Evolutionary conservation across 2,329 filamentous ascomycete genomes (phyloP).

Genomic region (Triangularia setosa): DNA sequence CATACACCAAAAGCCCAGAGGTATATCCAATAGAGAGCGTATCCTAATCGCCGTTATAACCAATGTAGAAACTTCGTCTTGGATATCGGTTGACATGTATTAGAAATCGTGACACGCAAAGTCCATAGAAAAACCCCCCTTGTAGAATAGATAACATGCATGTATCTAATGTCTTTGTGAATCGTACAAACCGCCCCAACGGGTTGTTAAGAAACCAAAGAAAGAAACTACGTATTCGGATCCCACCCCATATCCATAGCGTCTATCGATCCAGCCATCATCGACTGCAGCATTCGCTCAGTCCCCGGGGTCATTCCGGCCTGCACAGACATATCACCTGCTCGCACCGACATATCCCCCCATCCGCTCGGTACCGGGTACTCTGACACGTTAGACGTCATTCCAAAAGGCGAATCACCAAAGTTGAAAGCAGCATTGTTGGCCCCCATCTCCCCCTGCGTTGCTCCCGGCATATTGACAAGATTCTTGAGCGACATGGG

Average conservation of each 20-base stretch:
- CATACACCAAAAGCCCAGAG: background rate
- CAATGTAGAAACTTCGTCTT: background rate
- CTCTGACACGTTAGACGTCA: constrained; percentile 27
- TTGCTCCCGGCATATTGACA: constrained; percentile 28
- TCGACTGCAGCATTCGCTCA: constrained; percentile 53
- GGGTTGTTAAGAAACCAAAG: background rate
- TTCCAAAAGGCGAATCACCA: constrained; percentile 35
- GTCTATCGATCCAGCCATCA: constrained; percentile 56
- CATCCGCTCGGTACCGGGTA: constrained; percentile 46
- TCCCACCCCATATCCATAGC: constrained; percentile 54
- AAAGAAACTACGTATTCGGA: constrained; percentile 14
- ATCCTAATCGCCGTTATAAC: background rate
- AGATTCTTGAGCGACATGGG: constrained; percentile 42
- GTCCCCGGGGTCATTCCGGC: constrained; percentile 52
- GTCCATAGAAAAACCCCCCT: background rate
- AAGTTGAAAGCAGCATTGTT: constrained; percentile 37
- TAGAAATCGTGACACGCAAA: too few species aligned
- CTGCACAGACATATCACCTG: constrained; percentile 49
- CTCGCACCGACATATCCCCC: constrained; percentile 39
- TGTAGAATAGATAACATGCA: background rate
- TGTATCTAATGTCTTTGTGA: background rate
- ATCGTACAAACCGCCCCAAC: background rate
- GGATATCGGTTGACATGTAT: background rate
- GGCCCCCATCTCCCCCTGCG: constrained; percentile 36
- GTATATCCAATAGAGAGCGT: background rate